phyloP scores from a whole-genome alignment of 306 rosid genomes.

The Vicia villosa region DNA sequence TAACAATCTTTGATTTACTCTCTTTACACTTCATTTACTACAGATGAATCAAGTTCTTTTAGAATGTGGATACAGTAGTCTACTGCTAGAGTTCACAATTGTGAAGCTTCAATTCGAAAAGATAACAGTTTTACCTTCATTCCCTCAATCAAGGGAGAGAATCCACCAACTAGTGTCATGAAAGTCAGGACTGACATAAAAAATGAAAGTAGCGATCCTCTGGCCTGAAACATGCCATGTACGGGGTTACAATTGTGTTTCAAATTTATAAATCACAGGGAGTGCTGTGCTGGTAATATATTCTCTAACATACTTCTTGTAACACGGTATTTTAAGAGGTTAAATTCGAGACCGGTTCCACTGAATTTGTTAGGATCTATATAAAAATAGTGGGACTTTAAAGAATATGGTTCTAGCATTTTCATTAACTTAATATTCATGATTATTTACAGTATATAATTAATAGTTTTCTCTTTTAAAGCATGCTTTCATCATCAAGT shows the following conservation, averaged over 20 bases:
- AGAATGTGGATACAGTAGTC: neutral
- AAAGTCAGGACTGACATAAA: slow-evolving; percentile 48
- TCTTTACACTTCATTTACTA: too few species aligned
- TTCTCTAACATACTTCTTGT: neutral
- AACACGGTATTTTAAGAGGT: neutral
- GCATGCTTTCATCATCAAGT: too few species aligned
- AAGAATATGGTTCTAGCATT: neutral
- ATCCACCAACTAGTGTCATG: slow-evolving; percentile 68
- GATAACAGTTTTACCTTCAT: slow-evolving; percentile 51
- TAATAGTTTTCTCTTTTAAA: neutral
- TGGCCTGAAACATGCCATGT: slow-evolving; percentile 42
- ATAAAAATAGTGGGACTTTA: neutral
- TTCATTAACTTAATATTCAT: too few species aligned
- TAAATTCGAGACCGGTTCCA: neutral
- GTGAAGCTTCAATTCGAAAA: neutral
- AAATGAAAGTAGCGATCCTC: slow-evolving; percentile 53
- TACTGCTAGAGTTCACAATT: neutral
- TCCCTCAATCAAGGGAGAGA: slow-evolving; percentile 64
- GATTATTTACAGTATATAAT: neutral
- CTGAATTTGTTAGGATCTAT: neutral
- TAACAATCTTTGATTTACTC: too few species aligned
- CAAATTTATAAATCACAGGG: neutral
- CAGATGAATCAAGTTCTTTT: neutral
- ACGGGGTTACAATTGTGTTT: neutral
- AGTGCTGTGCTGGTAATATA: neutral